Conservation (phyloP, 345 rosid genomes). For the Lepidium africanum region DNA sequence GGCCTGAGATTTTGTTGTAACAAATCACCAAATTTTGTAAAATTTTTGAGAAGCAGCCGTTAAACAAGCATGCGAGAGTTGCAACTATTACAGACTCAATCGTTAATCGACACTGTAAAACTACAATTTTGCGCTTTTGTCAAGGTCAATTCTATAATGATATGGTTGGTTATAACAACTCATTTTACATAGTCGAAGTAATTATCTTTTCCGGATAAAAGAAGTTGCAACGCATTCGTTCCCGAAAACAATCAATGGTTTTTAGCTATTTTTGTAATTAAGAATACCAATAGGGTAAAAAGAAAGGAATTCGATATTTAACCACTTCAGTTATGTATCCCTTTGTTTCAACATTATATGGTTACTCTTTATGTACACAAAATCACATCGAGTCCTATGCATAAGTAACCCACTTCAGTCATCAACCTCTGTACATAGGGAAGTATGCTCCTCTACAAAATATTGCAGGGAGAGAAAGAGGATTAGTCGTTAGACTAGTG, state of each 20-base stretch:
- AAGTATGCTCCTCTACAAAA: constrained; percentile 13
- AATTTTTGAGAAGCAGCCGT: constrained; percentile 6
- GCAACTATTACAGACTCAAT: not conserved
- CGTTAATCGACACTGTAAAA: not conserved
- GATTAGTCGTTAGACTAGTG: constrained; percentile 2
- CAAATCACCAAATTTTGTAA: constrained; percentile 5
- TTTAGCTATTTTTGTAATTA: not conserved
- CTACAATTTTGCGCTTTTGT: not conserved
- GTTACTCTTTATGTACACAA: not conserved
- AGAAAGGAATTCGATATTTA: not conserved
- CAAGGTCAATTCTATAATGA: not conserved
- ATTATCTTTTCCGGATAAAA: not conserved
- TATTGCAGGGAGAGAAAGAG: constrained; percentile 1
- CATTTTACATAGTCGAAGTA: too few species aligned
- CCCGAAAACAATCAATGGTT: not conserved
- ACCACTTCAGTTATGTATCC: not conserved
- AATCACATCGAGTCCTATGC: not conserved
- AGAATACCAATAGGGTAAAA: not conserved
- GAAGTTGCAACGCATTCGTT: not conserved
- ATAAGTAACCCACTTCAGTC: not conserved
- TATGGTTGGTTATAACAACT: not conserved
- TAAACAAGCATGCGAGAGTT: not conserved
- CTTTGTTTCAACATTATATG: not conserved
- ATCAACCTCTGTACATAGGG: constrained; percentile 13
- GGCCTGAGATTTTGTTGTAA: constrained; percentile 17